Evolutionary conservation across 768 basidiomycete species (phyloP), one percentile per base, ranked within the genome.

Genomic region (Leccinellum luteum): DNA sequence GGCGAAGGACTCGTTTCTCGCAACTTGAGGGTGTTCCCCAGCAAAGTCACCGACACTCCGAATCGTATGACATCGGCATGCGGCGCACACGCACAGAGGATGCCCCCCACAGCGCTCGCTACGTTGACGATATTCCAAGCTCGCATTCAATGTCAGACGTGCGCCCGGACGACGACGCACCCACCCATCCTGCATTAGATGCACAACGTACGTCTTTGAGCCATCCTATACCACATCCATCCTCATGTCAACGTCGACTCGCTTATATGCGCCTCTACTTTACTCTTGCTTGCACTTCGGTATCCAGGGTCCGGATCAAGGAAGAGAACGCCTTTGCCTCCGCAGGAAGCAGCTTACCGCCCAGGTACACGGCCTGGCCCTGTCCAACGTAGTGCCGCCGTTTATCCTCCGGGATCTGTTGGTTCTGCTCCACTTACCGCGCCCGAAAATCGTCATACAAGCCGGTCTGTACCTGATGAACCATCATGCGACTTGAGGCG

Each of bases 191-290:
- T 61, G 51, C 69, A 32, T 57, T 64, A 59, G 73, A 70, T 64
- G 58, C 64, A 70, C 71, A 74, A 73, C 72, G 72, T 73, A 74
- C 74, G 76, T 78, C 55, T 55, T 66, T 64, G 64, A 69, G 62
- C 64, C 65, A 66, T 69, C 66, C 60, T 63, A 34, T 68, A 48
- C 66, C 55, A 43, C 64, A 64, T 25, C 65, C 66, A 57, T 66
- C 66, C 65, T 69, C 66, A 69, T 67, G 55, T 50, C 69, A 64
- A 63, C 63, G 25, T 64, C 64, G 57, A 61, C 66, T 60, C 60
- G 61, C 51, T 55, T 63, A 56, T 60, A 65, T 70, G 54, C 41
- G 38, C 51, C 59, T 32, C 60, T 52, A 4, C 59, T 64, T 58
- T 56, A 64, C 58, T 69, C 60, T 55, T 53, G 19, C 60, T 57